Evolutionary conservation across 192 early-diverging fungal genomes (phyloP), one percentile per base, ranked within the genome.

Genomic region (Dimargaris cristalligena): DNA sequence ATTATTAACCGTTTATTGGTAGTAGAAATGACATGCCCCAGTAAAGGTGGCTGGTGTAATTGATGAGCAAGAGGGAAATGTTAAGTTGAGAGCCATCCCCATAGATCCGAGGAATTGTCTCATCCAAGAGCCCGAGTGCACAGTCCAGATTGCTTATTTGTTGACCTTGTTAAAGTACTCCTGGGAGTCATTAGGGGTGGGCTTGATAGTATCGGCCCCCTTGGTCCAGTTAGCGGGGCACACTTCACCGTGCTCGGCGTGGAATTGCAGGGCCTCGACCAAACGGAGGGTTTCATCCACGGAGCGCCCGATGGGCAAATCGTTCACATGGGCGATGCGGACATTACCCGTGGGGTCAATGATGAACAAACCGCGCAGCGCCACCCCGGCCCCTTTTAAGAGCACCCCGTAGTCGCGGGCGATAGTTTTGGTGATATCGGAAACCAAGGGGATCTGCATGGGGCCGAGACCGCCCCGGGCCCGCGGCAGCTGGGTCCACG

Each of bases 261-360:
- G 65, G 59, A 78, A 83, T 63, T 81, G 75, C 41, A 79, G 67
- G 13, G 77, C 81, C 62, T 84, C 78, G 33, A 84, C 61, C 22
- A 84, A 63, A 61, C 82, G 67, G 31, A 84, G 61, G 1, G 74
- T 75, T 64, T 84, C 82, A 59, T 84, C 82, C 20, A 84, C 73
- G 47, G 60, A 76, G 23, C 82, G 67, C n/a, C 82, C 82, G 34
- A 83, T 71, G 41, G 71, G 71, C 33, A 80, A 44, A 46, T 83
- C 81, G 63, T 84, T 83, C 61, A 84, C 68, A 51, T 63, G 65
- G 58, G 71, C 56, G 34, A 80, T 67, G 57, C 81, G 78, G 23
- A 83, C 61, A 34, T 67, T 72, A 14, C 79, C 79, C 65, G 81
- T 71, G 34, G 81, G 80, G 60, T 76, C 75, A 62, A 81, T 76